Conservation (phyloP, 176 grass and related monocot genomes). For the Oryza officinalis region DNA sequence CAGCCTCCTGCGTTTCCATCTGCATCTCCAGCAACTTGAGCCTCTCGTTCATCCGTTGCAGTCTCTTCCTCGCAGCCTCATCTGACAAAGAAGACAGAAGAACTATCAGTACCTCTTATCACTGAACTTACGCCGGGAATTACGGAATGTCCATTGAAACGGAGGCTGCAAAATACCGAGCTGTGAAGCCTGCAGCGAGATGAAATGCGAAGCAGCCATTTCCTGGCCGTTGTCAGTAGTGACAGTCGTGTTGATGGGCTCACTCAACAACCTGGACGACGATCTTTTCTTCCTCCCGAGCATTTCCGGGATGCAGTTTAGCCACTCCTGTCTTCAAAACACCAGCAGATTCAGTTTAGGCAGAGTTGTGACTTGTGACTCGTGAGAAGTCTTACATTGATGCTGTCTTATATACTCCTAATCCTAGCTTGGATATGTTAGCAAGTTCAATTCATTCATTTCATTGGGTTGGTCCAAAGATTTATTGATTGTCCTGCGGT, state of each 20-base stretch:
- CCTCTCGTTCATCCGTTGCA: slow-evolving; percentile 49
- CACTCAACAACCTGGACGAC: not conserved
- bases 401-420: not conserved
- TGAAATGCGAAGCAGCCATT: slow-evolving; percentile 33
- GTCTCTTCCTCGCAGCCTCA: slow-evolving; percentile 41
- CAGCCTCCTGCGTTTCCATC: slow-evolving; percentile 51
- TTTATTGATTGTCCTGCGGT: not conserved
- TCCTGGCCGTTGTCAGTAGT: not conserved
- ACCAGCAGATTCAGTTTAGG: not conserved
- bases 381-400: not conserved
- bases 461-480: not conserved
- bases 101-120: not conserved
- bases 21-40: slow-evolving; percentile 55
- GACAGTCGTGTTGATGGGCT: not conserved
- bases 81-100: slow-evolving; percentile 26
- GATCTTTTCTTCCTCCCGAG: slow-evolving; percentile 3
- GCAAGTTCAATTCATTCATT: not conserved
- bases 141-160: not conserved
- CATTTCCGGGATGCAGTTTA: not conserved
- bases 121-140: not conserved
- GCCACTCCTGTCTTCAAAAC: not conserved
- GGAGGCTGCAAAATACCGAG: slow-evolving; percentile 29
- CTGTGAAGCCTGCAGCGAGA: not conserved
- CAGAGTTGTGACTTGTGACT: not conserved
- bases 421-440: not conserved